Evolutionary conservation across 2,329 filamentous ascomycete genomes (phyloP).

Genomic region (Domatiomyces globalis): DNA sequence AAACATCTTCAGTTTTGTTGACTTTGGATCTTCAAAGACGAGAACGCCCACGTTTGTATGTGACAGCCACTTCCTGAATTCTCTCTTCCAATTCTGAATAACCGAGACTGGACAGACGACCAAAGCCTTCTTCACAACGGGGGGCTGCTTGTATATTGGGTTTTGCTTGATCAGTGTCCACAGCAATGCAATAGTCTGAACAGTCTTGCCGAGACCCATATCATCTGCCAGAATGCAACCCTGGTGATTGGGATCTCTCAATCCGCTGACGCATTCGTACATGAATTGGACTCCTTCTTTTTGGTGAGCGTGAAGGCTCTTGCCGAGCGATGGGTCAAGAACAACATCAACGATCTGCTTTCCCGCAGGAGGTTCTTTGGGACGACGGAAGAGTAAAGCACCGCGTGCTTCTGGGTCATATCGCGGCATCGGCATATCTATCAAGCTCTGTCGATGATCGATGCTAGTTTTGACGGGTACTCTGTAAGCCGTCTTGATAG

Average conservation of each 20-base stretch:
- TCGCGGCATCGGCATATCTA: conserved; percentile 43
- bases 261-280: conserved; percentile 64
- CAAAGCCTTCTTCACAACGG: conserved; percentile 55
- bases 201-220: conserved; percentile 61
- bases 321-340: conserved; percentile 51
- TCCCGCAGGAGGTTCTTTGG: conserved; percentile 40
- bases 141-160: conserved; percentile 41
- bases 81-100: conserved; percentile 59
- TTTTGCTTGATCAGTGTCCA: conserved; percentile 64
- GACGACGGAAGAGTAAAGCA: conserved; percentile 54
- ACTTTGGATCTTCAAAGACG: conserved; percentile 46
- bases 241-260: conserved; percentile 50
- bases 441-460: conserved; percentile 31
- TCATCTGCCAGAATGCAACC: conserved; percentile 61
- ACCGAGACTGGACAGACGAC: conserved; percentile 61
- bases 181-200: conserved; percentile 56
- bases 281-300: conserved; percentile 55
- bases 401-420: conserved; percentile 47
- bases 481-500: conserved; percentile 38
- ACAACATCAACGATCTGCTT: conserved; percentile 59
- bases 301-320: conserved; percentile 53
- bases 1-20: conserved; percentile 51
- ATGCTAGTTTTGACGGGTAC: conserved; percentile 45
- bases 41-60: conserved; percentile 57
- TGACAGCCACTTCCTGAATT: conserved; percentile 61